These are phyloP conservation scores for Coemansia sp. DNA, from an alignment of 192 early-diverging fungal genomes.

Conservation along the genomic window DNA sequence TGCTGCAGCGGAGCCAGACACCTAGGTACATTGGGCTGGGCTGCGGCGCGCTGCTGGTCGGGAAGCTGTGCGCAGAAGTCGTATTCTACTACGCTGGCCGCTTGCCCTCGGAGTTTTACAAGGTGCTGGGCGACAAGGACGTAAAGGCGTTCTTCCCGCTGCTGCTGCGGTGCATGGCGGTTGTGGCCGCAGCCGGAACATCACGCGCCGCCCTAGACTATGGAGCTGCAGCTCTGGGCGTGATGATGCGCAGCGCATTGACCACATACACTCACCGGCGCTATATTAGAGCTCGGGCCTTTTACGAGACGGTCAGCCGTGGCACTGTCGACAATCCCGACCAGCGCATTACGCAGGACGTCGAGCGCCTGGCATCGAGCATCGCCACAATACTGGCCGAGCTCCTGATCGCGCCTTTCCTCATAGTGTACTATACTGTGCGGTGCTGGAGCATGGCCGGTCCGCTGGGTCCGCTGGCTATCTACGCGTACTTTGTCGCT, in stretches of 20 bases:
- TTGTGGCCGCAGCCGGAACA: slow-evolving; percentile 66
- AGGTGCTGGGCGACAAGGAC: slow-evolving; percentile 71
- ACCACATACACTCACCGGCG: slow-evolving; percentile 65
- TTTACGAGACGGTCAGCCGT: slow-evolving; percentile 64
- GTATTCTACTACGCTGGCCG: slow-evolving; percentile 73
- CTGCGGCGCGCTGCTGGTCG: slow-evolving; percentile 28
- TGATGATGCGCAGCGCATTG: slow-evolving; percentile 66
- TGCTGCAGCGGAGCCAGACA: slow-evolving; percentile 14
- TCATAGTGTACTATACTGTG: slow-evolving; percentile 81
- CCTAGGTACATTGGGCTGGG: slow-evolving; percentile 29
- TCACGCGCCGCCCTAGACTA: slow-evolving; percentile 66
- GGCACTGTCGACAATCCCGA: slow-evolving; percentile 80
- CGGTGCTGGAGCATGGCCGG: slow-evolving; percentile 71
- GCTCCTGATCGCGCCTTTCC: slow-evolving; percentile 71
- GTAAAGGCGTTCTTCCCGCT: slow-evolving; percentile 63
- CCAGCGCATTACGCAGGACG: slow-evolving; percentile 89
- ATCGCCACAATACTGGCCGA: slow-evolving; percentile 62
- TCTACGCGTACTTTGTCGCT: slow-evolving; percentile 74
- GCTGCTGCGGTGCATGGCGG: slow-evolving; percentile 56
- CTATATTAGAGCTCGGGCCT: slow-evolving; percentile 63
- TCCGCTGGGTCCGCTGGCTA: slow-evolving; percentile 67
- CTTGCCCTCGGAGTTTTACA: slow-evolving; percentile 76
- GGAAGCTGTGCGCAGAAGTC: slow-evolving; percentile 35
- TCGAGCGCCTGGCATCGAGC: slow-evolving; percentile 70
- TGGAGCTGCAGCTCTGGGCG: slow-evolving; percentile 63